phyloP scores from a whole-genome alignment of 257 asterid species.

The Solanum paucissectum region DNA sequence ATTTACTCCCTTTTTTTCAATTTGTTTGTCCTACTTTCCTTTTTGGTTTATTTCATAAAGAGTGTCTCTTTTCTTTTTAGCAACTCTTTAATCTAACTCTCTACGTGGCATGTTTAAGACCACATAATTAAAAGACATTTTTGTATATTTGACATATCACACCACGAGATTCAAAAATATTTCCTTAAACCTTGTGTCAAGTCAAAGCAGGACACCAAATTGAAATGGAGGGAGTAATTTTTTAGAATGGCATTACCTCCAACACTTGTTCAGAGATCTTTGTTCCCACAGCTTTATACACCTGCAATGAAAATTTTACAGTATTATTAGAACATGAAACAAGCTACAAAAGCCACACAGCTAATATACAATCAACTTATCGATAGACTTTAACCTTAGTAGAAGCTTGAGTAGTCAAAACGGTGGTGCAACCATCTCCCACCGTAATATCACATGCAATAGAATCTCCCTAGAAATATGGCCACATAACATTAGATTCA shows the following conservation, averaged over 20 bases:
- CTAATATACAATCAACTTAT: background rate
- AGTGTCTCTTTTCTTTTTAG: background rate
- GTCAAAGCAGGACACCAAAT: too few species aligned
- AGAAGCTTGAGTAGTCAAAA: slow-evolving; percentile 94
- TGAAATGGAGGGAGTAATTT: background rate
- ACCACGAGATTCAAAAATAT: background rate
- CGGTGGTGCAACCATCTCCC: slow-evolving; percentile 63
- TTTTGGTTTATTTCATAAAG: background rate
- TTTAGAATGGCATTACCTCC: slow-evolving; percentile 44
- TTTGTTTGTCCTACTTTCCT: background rate
- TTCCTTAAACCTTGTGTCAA: background rate
- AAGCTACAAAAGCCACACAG: background rate
- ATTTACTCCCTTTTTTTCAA: background rate
- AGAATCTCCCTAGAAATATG: slow-evolving; percentile 60
- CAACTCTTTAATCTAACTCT: background rate
- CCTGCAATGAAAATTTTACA: slow-evolving; percentile 28
- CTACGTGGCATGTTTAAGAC: background rate
- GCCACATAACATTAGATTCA: background rate
- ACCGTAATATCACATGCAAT: slow-evolving; percentile 47
- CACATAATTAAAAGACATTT: background rate
- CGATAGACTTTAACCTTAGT: slow-evolving; percentile 55
- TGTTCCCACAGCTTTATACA: slow-evolving; percentile 62
- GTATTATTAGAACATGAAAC: background rate
- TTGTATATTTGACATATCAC: background rate
- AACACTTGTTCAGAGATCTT: slow-evolving; percentile 54